Base-by-base conservation (phyloP, 2,329 filamentous ascomycete species). In the Colletotrichum noveboracense region DNA sequence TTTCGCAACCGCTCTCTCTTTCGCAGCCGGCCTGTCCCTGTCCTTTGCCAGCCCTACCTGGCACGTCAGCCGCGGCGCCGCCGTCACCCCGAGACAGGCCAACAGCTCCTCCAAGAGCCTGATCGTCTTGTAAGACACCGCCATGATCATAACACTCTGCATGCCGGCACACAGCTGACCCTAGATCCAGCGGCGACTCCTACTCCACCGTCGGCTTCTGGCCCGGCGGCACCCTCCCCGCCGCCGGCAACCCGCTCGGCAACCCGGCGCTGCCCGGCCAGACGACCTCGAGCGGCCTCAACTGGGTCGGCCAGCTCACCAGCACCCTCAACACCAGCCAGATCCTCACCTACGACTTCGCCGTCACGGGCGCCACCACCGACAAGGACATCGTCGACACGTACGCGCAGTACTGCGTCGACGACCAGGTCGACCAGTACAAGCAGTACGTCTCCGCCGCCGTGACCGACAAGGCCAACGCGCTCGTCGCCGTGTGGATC, bases 131-230 rank as follows among this genome's bases (percentile, higher is more conserved):
- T 75, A 58, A 73, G 73, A 21, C 32, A 3, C 9, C 43, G 0
- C n/a, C 43, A 52, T 52, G 43, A 52, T 21, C 43, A 52, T 52
- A 52, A 52, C 6, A 52, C 10, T 7, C 12, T 24, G 4, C 16
- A 6, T 24, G n/a, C 30, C 6, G 12, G n/a, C 12, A 21, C 6
- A 30, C 4, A 2, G 13, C 52, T 77, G 6, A 78, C 68, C 36
- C 56, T 14, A 5, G 6, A 16, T 36, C 58, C 13, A 90, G 89
- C 78, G 91, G 91, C 58, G 89, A 93, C 79, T 91, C 89, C 6
- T 93, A 92, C 82, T 89, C 90, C 2, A 87, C 88, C 78, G 91
- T 90, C 3, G 89, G 88, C 55, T 93, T 93, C 84, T 83, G 90
- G 78, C 80, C 87, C 58, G 83, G 82, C 36, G 83, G 84, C 24